A percentile compares a stretch with the other conserved stretches of the same genome.
These are phyloP conservation scores for Mycena capillaripes DNA, from an alignment of 768 basidiomycete genomes.

Conservation along the genomic window DNA sequence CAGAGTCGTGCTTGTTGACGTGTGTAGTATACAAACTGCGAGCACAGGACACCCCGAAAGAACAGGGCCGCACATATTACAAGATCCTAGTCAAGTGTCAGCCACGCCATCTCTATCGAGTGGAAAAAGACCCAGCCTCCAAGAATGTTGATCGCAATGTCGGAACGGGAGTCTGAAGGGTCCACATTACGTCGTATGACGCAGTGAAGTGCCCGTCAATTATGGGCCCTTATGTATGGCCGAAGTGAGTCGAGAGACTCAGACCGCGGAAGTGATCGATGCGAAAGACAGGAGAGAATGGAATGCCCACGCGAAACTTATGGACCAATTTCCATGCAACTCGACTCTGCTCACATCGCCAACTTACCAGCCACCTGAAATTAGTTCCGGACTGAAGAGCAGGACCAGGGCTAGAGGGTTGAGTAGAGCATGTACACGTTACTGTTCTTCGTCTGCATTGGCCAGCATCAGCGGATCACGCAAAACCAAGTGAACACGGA, in stretches of 20 bases:
- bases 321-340: too few species aligned
- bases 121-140: background rate
- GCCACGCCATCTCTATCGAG: too few species aligned
- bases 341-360: too few species aligned
- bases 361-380: too few species aligned
- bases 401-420: too few species aligned
- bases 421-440: too few species aligned
- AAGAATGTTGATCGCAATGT: background rate
- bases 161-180: background rate
- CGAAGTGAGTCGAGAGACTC: conserved; percentile 4
- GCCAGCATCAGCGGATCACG: too few species aligned
- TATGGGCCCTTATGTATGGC: background rate
- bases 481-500: too few species aligned
- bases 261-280: background rate
- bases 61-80: background rate
- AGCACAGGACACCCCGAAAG: background rate
- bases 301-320: too few species aligned
- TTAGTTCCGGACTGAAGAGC: too few species aligned
- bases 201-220: background rate
- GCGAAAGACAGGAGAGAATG: background rate
- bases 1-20: background rate
- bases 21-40: background rate
- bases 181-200: too few species aligned
- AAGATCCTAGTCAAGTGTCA: background rate
- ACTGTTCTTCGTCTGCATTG: too few species aligned